Evolutionary conservation across 305 asterid genomes (phyloP).

Genomic region (Fraxinus velutina): DNA sequence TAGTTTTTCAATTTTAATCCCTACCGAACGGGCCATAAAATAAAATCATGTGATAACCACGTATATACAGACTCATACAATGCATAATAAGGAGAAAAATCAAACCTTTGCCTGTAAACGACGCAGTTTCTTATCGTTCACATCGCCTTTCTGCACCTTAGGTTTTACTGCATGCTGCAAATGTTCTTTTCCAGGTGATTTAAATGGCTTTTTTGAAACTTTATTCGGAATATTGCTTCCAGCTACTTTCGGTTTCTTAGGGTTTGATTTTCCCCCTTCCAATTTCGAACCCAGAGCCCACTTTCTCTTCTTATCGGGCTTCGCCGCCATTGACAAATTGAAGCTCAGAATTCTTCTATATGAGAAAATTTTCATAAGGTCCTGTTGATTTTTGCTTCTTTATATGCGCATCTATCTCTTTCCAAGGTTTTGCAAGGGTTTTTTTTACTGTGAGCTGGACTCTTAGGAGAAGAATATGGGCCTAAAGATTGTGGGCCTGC

Average conservation of each 20-base stretch:
- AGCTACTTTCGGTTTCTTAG: conserved; percentile 43
- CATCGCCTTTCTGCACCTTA: conserved; percentile 34
- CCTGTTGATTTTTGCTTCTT: neutral
- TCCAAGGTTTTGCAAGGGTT: conserved; percentile 30
- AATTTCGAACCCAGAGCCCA: conserved; percentile 28
- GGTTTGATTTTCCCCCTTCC: conserved; percentile 27
- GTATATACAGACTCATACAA: neutral
- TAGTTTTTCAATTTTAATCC: no score
- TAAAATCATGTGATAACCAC: neutral
- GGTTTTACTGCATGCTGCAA: conserved; percentile 21
- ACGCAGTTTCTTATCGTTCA: conserved; percentile 40
- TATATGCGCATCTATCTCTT: neutral
- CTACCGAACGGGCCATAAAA: neutral
- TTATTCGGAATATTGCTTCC: conserved; percentile 31
- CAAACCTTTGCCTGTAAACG: conserved; percentile 71
- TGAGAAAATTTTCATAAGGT: neutral
- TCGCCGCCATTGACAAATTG: conserved; percentile 59
- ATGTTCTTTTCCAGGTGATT: conserved; percentile 26
- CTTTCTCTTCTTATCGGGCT: conserved; percentile 62
- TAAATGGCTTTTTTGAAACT: conserved; percentile 37
- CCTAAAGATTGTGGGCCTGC: neutral
- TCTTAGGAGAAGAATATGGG: neutral
- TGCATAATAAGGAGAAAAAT: neutral
- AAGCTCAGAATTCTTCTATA: conserved; percentile 20
- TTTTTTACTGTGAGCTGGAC: conserved; percentile 16